Evolutionary conservation across 2,329 filamentous ascomycete genomes (phyloP).

Genomic region (Trichoderma afroharzianum): DNA sequence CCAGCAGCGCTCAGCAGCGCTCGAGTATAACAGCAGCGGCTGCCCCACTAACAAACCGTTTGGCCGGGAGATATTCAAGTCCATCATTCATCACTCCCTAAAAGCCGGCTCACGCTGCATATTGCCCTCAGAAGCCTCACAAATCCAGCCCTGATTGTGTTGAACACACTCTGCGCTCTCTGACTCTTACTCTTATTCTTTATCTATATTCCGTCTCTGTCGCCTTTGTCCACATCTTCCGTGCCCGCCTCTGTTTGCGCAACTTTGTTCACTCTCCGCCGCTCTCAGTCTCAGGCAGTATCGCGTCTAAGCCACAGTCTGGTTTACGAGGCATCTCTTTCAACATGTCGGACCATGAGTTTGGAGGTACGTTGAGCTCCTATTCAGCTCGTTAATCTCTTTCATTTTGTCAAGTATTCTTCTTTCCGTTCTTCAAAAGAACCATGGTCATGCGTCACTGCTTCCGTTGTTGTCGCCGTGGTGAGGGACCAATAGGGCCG

Average conservation of each 20-base stretch:
- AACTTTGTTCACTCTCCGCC: neutral
- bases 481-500: neutral
- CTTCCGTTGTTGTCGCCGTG: neutral
- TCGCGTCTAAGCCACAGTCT: conserved; percentile 7
- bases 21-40: conserved; percentile 11
- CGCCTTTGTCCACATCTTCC: neutral
- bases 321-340: neutral
- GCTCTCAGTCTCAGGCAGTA: neutral
- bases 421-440: neutral
- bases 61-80: conserved; percentile 6
- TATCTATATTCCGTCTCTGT: neutral
- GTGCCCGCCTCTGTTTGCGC: neutral
- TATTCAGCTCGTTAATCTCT: neutral
- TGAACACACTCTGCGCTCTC: neutral
- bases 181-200: neutral
- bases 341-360: conserved; percentile 64
- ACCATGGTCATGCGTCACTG: conserved; percentile 5
- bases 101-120: neutral
- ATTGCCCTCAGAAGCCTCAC: neutral
- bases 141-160: neutral
- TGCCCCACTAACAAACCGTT: conserved; percentile 12
- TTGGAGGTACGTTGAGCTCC: conserved; percentile 42
- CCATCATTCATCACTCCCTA: neutral
- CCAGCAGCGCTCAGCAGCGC: neutral
- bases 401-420: neutral